Evolutionary conservation across 768 basidiomycete species (phyloP).

Genomic region (Mycena indigotica): DNA sequence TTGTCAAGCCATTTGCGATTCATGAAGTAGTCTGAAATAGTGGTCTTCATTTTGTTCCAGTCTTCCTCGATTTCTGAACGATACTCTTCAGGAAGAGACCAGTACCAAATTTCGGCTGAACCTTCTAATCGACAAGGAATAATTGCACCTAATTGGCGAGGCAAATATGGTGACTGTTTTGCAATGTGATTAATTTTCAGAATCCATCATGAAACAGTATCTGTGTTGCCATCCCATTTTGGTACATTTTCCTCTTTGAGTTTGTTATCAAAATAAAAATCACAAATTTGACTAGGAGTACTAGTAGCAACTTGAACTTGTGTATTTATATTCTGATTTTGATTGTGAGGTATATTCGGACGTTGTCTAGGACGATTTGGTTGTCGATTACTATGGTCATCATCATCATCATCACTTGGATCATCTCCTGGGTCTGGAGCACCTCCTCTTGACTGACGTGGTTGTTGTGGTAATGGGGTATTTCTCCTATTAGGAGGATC

Average conservation of each 20-base stretch:
- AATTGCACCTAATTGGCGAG: slow-evolving; percentile 30
- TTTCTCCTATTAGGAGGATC: background rate
- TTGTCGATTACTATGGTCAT: background rate
- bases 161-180: slow-evolving; percentile 20
- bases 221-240: slow-evolving; percentile 34
- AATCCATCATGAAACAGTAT: slow-evolving; percentile 31
- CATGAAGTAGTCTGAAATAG: slow-evolving; percentile 35
- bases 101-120: slow-evolving; percentile 35
- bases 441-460: background rate
- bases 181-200: slow-evolving; percentile 28
- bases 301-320: background rate
- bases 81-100: slow-evolving; percentile 11
- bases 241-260: slow-evolving; percentile 29
- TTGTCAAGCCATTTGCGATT: slow-evolving; percentile 32
- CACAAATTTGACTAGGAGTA: too few species aligned
- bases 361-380: background rate
- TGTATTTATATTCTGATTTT: background rate
- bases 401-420: background rate
- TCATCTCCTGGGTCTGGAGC: background rate
- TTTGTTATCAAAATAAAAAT: too few species aligned
- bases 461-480: background rate
- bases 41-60: slow-evolving; percentile 31
- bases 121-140: slow-evolving; percentile 30
- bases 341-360: background rate
- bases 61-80: slow-evolving; percentile 21